Evolutionary conservation across 345 rosid species (phyloP), one percentile per base, ranked within the genome.

Genomic region (Bretschneidera sinensis): DNA sequence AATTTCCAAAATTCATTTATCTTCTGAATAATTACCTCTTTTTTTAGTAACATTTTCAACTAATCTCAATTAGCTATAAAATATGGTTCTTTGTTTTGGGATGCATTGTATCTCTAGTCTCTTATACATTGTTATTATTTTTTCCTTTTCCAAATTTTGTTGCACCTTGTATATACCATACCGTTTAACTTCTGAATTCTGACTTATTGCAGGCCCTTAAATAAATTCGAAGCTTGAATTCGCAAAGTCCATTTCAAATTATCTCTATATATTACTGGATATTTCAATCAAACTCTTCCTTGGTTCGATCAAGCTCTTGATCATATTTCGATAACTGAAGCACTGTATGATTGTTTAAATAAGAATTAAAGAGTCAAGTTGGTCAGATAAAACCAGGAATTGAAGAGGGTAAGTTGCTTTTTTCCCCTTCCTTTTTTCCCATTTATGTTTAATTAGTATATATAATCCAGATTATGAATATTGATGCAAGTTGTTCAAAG

Each of bases 351-450:
- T 57, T 56, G 55, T 67, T 57, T 51, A 21, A 65, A 43, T 54
- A 66, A 51, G 65, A 60, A 57, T 53, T 53, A 49, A 65, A 47
- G 67, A 59, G 9, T 59, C 71, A 70, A 59, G 54, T 60, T 63
- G 65, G 52, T 65, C 57, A 54, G 68, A 58, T 31, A 71, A 43
- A 39, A 49, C 6, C 65, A 52, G 53, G 61, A 61, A 59, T 61
- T 62, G 24, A 63, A 57, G 63, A 51, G 56, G 68, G 78, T 78
- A 74, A 78, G 81, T 74, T 55, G 19, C 52, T 54, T 60, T 47
- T 59, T 55, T 34, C 49, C 17, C 23, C 15, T 55, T 43, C n/a
- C n/a, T n/a, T 20, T 43, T 25, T 43, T 11, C 55, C 5, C 45
- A 21, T 51, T 45, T 66, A 19, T 21, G 17, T 48, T 54, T 20